Base-by-base conservation (phyloP, 169 alveolate species). In the Cryptosporidium sp. region DNA sequence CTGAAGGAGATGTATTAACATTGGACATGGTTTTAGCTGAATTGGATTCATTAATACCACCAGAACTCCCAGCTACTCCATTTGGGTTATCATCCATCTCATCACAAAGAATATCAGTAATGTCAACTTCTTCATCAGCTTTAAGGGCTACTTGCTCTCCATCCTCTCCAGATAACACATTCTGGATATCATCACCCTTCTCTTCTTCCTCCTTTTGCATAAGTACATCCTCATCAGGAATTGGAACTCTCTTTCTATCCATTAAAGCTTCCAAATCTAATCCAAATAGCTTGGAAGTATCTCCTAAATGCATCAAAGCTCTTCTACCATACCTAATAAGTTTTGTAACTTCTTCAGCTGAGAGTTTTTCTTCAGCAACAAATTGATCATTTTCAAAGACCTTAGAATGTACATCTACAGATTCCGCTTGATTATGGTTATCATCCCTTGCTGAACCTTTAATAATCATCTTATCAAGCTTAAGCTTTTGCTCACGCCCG, bases 401-500 rank as follows among this genome's bases (percentile, higher is more conserved):
- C 21, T 73, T 72, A 14, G 67, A 52, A 35, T 93, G 94, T 26
- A 91, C 91, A 56, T 93, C 95, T 58, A 51, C 26, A 42, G 75
- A 85, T 0, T 86, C 94, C n/a, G 18, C 84, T 39, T 45, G 93
- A 23, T 45, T 80, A 14, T 45, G 93, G 26, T 51, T 85, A 14
- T 45, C 87, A 9, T 92, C 94, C 4, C 85, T 72, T 2, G 87
- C 68, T 29, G 86, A 73, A 9, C 86, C 86, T 67, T 94, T 94
- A 60, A 96, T 94, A 39, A 96, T 92, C 85, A 94, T 87, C 85
- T 96, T 96, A 85, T 96, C 97, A 53, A 96, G 86, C 61, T 94
- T 92, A 45, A 95, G 94, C 89, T 95, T 95, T 91, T 96, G 96
- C 91, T 96, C 97, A 31, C 99, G 97, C 72, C 99, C 95, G 91